These are phyloP conservation scores for Lodderomyces pseudojiufengensis DNA, from an alignment of 1,139 yeast genomes.

Conservation along the genomic window DNA sequence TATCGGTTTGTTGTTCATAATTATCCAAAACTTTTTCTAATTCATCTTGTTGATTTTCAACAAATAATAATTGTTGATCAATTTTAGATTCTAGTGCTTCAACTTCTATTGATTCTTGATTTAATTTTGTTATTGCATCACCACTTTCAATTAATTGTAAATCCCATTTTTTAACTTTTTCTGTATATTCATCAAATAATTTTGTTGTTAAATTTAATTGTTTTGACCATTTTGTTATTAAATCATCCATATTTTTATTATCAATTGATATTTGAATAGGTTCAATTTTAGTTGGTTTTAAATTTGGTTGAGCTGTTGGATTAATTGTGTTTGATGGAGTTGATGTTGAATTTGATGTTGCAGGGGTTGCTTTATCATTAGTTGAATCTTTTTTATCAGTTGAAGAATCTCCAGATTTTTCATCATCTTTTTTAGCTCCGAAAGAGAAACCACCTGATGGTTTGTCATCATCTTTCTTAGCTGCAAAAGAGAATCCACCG, in stretches of 20 bases:
- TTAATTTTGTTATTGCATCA: slow-evolving; percentile 74
- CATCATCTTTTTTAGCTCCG: slow-evolving; percentile 20
- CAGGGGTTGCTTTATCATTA: slow-evolving; percentile 6
- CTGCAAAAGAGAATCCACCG: slow-evolving; percentile 22
- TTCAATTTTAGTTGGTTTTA: slow-evolving; percentile 49
- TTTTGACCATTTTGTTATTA: slow-evolving; percentile 89
- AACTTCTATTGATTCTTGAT: slow-evolving; percentile 74
- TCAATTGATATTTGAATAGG: slow-evolving; percentile 76
- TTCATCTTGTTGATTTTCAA: slow-evolving; percentile 91
- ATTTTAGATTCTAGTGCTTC: slow-evolving; percentile 82
- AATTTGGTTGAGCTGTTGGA: slow-evolving; percentile 27
- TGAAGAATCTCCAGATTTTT: slow-evolving; percentile 12
- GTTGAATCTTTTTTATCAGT: slow-evolving; percentile 8
- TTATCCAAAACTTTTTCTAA: slow-evolving; percentile 76
- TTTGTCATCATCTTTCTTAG: slow-evolving; percentile 20
- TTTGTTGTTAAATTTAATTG: slow-evolving; percentile 71
- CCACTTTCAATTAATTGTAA: slow-evolving; percentile 79
- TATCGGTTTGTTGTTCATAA: slow-evolving; percentile 83
- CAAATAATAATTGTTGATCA: slow-evolving; percentile 82
- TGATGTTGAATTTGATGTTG: slow-evolving; percentile 13
- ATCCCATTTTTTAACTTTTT: slow-evolving; percentile 81
- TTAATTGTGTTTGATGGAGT: not conserved
- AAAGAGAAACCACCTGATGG: slow-evolving; percentile 11
- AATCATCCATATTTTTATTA: slow-evolving; percentile 89
- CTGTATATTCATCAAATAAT: slow-evolving; percentile 75